Base-by-base conservation (phyloP, 176 grass and related monocot genomes). In the Olyra latifolia region DNA sequence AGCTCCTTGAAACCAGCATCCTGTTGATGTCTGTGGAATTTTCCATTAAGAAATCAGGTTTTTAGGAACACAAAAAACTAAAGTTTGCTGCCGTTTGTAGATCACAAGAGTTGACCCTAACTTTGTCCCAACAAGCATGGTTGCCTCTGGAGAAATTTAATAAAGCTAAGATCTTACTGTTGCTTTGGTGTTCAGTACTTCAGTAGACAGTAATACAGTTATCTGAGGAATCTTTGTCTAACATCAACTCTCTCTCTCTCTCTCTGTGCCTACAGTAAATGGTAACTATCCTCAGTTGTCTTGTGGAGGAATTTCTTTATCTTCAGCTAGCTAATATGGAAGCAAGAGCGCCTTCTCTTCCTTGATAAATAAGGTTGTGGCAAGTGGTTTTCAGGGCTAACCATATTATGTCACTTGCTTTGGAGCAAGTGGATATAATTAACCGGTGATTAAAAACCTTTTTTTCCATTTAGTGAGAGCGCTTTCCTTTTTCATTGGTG, bases 1-100 rank as follows among this genome's bases (percentile, higher is more conserved):
- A 70, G 62, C 49, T 85, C 82, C 82, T 85, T 85, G 55, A 89
- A 74, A 76, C 70, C 56, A 19, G 82, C 63, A 81, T 85, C 76
- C n/a, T 65, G 82, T 75, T 80, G 75, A 75, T 84, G 68, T 49
- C 52, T 52, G 25, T 62, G 70, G 70, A 69, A 69, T 69, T 76
- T 75, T 85, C 71, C 50, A 81, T 64, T 74, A 75, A 75, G 23
- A 88, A 84, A 75, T 68, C 44, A 54, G 53, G 68, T 74, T 50
- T 74, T 43, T 20, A 43, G 30, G 44, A 80, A 6, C 69, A 14
- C 62, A 12, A 2, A 8, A 84, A 70, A 75, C 76, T 48, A 62
- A 75, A 60, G 67, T 66, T 79, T 83, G 57, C 11, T 72, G 83
- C 76, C 27, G 44, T 23, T 23, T 52, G 58, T 62, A 39, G n/a